Evolutionary conservation across 1,284 basidiomycete species (phyloP).

Genomic region (Erythrobasidium hasegawianum): DNA sequence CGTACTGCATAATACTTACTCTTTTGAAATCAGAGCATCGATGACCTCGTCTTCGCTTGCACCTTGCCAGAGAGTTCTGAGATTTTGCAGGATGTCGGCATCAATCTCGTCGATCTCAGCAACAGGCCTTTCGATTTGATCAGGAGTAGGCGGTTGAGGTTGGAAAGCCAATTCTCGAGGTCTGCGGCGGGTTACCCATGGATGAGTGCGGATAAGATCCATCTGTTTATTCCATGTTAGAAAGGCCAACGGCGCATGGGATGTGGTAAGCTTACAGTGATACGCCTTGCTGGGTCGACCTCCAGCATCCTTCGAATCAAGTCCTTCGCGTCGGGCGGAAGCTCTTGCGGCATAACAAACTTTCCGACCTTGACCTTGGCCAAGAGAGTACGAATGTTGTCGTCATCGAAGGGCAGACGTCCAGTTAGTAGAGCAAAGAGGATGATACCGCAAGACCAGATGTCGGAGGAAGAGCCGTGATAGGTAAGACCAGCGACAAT

Average conservation of each 20-base stretch:
- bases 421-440: conserved; percentile 89
- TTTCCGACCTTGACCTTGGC: conserved; percentile 78
- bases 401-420: conserved; percentile 87
- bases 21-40: conserved; percentile 58
- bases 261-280: conserved; percentile 62
- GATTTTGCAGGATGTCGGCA: conserved; percentile 80
- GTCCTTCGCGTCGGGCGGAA: conserved; percentile 73
- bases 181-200: conserved; percentile 73
- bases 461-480: conserved; percentile 83
- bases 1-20: too few species aligned
- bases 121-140: conserved; percentile 65
- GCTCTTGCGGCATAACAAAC: conserved; percentile 76
- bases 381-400: conserved; percentile 68
- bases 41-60: conserved; percentile 68
- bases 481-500: conserved; percentile 90
- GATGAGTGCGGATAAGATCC: conserved; percentile 76
- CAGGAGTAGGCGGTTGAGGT: conserved; percentile 61
- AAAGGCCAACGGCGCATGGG: too few species aligned
- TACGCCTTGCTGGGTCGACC: conserved; percentile 73
- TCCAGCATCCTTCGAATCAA: conserved; percentile 83
- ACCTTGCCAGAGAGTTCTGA: conserved; percentile 84
- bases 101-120: conserved; percentile 66
- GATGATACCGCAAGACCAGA: conserved; percentile 98
- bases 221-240: too few species aligned
- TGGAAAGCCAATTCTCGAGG: conserved; percentile 54